Evolutionary conservation across 768 basidiomycete genomes (phyloP).

Genomic region (Tephrocybe sp.): DNA sequence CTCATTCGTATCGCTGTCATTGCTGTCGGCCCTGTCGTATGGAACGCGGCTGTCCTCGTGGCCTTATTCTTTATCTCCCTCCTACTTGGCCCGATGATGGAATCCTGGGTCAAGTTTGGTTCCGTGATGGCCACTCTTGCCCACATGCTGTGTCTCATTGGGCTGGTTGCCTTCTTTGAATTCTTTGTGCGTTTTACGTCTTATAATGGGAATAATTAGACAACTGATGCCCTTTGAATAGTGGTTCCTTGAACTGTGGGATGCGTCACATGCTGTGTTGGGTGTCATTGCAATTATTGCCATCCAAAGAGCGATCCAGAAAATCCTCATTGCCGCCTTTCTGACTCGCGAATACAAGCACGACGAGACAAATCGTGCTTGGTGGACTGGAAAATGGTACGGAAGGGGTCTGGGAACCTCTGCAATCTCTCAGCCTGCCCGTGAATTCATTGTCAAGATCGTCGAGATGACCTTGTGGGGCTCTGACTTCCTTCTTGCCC

Average conservation of each 20-base stretch:
- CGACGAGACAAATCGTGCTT: conserved; percentile 96
- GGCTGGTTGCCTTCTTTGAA: conserved; percentile 88
- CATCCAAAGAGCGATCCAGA: conserved; percentile 90
- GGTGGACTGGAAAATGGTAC: conserved; percentile 99
- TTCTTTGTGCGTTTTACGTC: conserved; percentile 72
- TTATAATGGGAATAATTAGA: conserved; percentile 14
- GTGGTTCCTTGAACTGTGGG: conserved; percentile 98
- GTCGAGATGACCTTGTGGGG: conserved; percentile 97
- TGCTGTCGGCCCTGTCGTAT: conserved; percentile 89
- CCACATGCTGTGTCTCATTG: conserved; percentile 78
- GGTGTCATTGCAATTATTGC: conserved; percentile 88
- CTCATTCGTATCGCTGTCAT: conserved; percentile 88
- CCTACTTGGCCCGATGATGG: conserved; percentile 88
- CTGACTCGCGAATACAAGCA: conserved; percentile 97
- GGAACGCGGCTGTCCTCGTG: conserved; percentile 88
- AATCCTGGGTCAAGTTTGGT: conserved; percentile 82
- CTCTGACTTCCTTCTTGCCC: conserved; percentile 88
- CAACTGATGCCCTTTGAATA: conserved; percentile 30
- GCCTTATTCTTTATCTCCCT: conserved; percentile 88
- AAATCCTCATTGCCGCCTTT: conserved; percentile 91
- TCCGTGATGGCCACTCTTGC: conserved; percentile 91
- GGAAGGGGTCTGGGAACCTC: conserved; percentile 89
- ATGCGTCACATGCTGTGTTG: conserved; percentile 93
- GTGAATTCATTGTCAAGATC: conserved; percentile 97
- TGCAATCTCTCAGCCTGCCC: conserved; percentile 88